A percentile compares a stretch with the other conserved stretches of the same genome.
These are phyloP conservation scores for Alternaria sp. DNA, from an alignment of 2,329 filamentous ascomycete genomes.

Conservation along the genomic window DNA sequence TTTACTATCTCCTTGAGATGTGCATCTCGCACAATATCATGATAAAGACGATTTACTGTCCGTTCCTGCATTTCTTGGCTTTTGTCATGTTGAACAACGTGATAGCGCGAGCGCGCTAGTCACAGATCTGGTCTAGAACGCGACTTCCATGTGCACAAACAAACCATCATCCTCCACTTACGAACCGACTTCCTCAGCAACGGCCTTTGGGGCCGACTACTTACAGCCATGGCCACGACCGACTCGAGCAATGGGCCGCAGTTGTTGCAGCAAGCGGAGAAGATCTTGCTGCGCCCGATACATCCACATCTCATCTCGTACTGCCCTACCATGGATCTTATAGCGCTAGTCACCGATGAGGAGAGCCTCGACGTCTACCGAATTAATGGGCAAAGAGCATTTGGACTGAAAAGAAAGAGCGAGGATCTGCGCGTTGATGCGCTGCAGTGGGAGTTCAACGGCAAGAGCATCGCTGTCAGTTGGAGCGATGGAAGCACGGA, in stretches of 20 bases:
- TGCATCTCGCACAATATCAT: neutral
- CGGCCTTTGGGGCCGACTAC: slow-evolving; percentile 11
- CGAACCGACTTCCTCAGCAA: neutral
- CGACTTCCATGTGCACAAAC: slow-evolving; percentile 17
- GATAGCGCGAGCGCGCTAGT: slow-evolving; percentile 35
- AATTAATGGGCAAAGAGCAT: slow-evolving; percentile 74
- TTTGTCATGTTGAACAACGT: slow-evolving; percentile 19
- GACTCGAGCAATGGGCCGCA: slow-evolving; percentile 10
- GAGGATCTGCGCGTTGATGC: slow-evolving; percentile 43
- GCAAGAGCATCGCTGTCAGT: slow-evolving; percentile 78
- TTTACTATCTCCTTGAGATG: neutral
- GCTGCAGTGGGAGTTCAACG: slow-evolving; percentile 56
- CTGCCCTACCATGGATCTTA: slow-evolving; percentile 84
- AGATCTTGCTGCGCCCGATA: slow-evolving; percentile 55
- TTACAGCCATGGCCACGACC: slow-evolving; percentile 9
- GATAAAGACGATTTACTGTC: neutral
- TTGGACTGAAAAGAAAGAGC: slow-evolving; percentile 56
- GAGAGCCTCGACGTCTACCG: slow-evolving; percentile 78
- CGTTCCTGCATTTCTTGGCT: neutral
- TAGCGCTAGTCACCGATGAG: slow-evolving; percentile 73
- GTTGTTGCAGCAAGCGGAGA: slow-evolving; percentile 50
- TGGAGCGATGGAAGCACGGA: slow-evolving; percentile 83
- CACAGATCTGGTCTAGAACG: slow-evolving; percentile 22
- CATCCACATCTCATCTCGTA: slow-evolving; percentile 69
- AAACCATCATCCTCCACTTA: slow-evolving; percentile 12